Conservation (phyloP, 2,329 filamentous ascomycete genomes). For the Fusarium sp. region DNA sequence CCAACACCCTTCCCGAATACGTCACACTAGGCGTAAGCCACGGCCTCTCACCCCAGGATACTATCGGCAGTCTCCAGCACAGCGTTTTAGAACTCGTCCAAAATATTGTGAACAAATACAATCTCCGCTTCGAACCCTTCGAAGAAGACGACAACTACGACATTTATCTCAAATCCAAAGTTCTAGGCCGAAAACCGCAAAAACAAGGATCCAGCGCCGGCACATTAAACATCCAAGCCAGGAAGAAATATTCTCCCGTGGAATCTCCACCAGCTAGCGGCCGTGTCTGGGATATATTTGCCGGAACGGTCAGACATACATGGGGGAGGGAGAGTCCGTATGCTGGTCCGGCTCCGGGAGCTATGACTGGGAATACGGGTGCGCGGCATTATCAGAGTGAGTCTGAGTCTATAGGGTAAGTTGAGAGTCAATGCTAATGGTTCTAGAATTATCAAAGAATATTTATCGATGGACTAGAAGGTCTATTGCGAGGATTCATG, state of each 20-base stretch:
- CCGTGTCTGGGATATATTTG: slow-evolving; percentile 7
- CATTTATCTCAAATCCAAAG: neutral
- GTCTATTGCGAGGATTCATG: slow-evolving; percentile 10
- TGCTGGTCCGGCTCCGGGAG: slow-evolving; percentile 6
- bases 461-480: slow-evolving; percentile 15
- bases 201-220: neutral
- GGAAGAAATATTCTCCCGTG: neutral
- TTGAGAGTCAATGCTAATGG: neutral
- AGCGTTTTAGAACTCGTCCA: neutral
- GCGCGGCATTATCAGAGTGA: slow-evolving; percentile 14
- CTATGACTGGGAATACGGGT: slow-evolving; percentile 32
- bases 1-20: slow-evolving; percentile 73
- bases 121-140: slow-evolving; percentile 4
- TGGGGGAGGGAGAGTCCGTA: neutral
- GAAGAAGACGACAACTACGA: slow-evolving; percentile 12
- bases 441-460: slow-evolving; percentile 4
- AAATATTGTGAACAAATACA: neutral
- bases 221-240: neutral
- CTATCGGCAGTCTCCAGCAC: neutral
- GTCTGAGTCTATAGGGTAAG: neutral
- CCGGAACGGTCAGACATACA: slow-evolving; percentile 14
- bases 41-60: slow-evolving; percentile 45
- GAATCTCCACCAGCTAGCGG: neutral
- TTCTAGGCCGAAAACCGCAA: neutral
- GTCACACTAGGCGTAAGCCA: slow-evolving; percentile 67